phyloP scores from a whole-genome alignment of 192 early-diverging fungal genomes.

The Gonapodya sp. region DNA sequence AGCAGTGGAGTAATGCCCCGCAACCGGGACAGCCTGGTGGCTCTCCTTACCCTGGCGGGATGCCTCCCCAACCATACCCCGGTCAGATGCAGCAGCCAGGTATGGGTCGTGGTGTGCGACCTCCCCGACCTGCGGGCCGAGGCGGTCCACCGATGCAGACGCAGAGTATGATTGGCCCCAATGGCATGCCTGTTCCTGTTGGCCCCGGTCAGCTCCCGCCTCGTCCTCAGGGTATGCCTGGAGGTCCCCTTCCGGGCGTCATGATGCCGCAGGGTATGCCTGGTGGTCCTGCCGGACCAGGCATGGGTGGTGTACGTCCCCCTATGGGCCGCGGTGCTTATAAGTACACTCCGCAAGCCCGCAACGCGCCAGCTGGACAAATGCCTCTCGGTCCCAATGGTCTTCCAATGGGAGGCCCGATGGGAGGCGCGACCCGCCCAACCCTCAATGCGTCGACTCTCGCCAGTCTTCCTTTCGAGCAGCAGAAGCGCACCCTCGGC shows the following conservation, averaged over 20 bases:
- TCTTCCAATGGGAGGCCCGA: slow-evolving; percentile 22
- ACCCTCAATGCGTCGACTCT: slow-evolving; percentile 67
- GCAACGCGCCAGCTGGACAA: slow-evolving; percentile 28
- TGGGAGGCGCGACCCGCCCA: slow-evolving; percentile 20
- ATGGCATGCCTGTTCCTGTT: slow-evolving; percentile 13
- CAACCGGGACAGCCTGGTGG: slow-evolving; percentile 14
- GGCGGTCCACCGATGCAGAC: slow-evolving; percentile 1
- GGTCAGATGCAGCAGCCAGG: slow-evolving; percentile 19
- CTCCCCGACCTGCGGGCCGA: slow-evolving; percentile 21
- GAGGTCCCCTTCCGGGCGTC: slow-evolving; percentile 13
- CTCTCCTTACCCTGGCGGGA: neutral
- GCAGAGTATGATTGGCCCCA: neutral
- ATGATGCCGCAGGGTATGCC: slow-evolving; percentile 6
- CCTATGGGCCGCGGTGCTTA: slow-evolving; percentile 19
- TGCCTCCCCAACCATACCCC: slow-evolving; percentile 12
- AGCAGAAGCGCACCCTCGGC: slow-evolving; percentile 95
- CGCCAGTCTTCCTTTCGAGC: slow-evolving; percentile 66
- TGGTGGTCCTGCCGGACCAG: slow-evolving; percentile 10
- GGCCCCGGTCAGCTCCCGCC: slow-evolving; percentile 22
- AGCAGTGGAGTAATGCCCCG: slow-evolving; percentile 9
- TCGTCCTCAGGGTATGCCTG: slow-evolving; percentile 13
- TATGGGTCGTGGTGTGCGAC: slow-evolving; percentile 16
- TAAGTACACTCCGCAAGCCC: slow-evolving; percentile 39
- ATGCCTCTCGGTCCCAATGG: slow-evolving; percentile 20
- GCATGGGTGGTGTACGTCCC: slow-evolving; percentile 10